Evolutionary conservation across 1,284 basidiomycete genomes (phyloP).

Genomic region (Coniferiporia sulphurascens): DNA sequence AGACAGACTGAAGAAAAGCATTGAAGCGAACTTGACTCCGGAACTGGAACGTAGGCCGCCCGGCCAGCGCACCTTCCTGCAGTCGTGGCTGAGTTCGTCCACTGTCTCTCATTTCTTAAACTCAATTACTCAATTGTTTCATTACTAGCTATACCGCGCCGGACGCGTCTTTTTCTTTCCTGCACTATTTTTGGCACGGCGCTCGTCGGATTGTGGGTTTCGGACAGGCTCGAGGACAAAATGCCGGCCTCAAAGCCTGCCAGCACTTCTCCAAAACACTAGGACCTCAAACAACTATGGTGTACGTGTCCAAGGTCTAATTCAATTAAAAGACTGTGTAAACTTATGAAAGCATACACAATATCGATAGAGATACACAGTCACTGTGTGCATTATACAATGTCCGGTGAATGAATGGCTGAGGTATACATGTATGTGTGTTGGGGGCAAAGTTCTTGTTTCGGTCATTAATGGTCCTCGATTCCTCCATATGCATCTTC

Average conservation of each 20-base stretch:
- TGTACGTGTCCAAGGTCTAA: neutral
- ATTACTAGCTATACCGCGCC: constrained; percentile 13
- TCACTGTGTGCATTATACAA: neutral
- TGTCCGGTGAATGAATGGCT: neutral
- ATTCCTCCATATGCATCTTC: constrained; percentile 14
- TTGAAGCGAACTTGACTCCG: constrained; percentile 13
- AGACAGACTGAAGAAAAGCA: constrained; percentile 3
- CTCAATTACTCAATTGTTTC: neutral
- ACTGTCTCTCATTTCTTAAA: neutral
- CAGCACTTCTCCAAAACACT: neutral
- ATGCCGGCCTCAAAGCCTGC: constrained; percentile 6
- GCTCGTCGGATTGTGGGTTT: constrained; percentile 9
- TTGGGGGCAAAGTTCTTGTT: neutral
- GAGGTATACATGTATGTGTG: neutral
- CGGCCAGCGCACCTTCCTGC: constrained; percentile 10
- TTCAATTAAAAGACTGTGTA: neutral
- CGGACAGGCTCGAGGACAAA: constrained; percentile 15
- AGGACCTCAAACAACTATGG: neutral
- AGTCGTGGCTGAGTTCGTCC: constrained; percentile 17
- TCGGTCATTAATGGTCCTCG: neutral
- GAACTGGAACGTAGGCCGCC: neutral
- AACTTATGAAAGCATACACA: neutral
- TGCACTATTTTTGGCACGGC: constrained; percentile 17
- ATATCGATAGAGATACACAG: neutral
- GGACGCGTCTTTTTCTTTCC: constrained; percentile 15